Evolutionary conservation across 148 eudicot species (phyloP).

Genomic region (Vaccinium myrtillus): DNA sequence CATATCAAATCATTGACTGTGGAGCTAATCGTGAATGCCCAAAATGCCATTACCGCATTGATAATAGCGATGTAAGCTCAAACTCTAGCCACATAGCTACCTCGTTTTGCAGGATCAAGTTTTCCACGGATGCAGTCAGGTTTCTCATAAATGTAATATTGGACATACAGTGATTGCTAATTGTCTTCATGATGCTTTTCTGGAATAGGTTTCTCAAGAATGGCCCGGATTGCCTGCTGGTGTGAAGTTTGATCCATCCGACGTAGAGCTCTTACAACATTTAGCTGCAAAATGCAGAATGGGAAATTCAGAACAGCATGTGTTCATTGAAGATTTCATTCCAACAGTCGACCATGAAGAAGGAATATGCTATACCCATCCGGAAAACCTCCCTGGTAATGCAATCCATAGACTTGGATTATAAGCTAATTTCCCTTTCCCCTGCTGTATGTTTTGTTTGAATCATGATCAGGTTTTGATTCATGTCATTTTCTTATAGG

Average conservation of each 20-base stretch:
- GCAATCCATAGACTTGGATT: conserved; percentile 3
- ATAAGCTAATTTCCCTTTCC: background rate
- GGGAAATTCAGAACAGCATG: conserved; percentile 37
- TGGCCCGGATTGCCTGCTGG: conserved; percentile 83
- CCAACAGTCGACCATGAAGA: conserved; percentile 54
- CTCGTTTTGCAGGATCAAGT: background rate
- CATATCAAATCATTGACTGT: conserved; percentile 55
- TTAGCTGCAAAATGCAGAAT: conserved; percentile 59
- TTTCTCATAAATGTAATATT: background rate
- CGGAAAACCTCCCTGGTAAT: conserved; percentile 71
- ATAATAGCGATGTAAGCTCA: conserved; percentile 79
- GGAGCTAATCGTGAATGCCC: conserved; percentile 82
- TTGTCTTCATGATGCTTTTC: background rate
- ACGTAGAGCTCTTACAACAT: conserved; percentile 57
- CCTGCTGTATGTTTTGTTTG: background rate
- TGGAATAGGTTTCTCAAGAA: conserved; percentile 47
- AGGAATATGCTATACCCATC: conserved; percentile 76
- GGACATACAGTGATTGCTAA: background rate
- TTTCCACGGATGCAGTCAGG: background rate
- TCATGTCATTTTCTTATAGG: background rate
- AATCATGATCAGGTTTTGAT: background rate
- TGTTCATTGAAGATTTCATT: conserved; percentile 68
- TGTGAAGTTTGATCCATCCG: conserved; percentile 79
- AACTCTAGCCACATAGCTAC: background rate
- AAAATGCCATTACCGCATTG: conserved; percentile 57